Percentiles rank a stretch among this genome's conserved stretches.
phyloP scores from a whole-genome alignment of 2,329 filamentous ascomycete genomes.

The Scytalidium sp. region DNA sequence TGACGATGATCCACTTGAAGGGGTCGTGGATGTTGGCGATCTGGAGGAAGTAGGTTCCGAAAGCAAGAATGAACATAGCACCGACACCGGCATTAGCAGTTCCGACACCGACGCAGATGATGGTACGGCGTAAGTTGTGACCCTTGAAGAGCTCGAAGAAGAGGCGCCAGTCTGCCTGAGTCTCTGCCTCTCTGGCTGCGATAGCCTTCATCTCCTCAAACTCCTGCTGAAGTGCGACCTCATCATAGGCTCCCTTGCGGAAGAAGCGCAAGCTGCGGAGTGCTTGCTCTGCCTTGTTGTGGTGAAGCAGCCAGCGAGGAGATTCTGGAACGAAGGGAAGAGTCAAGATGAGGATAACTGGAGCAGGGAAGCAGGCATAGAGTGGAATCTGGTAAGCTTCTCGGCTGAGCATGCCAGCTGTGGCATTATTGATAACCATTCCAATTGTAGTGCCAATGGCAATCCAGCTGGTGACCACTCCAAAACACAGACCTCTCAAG shows the following conservation, averaged over 20 bases:
- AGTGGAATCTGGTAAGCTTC: not conserved
- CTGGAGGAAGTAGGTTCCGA: no score
- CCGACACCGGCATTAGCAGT: conserved; percentile 48
- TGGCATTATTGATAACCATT: conserved; percentile 28
- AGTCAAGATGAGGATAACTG: not conserved
- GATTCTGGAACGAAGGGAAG: conserved; percentile 2
- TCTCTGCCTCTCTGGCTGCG: not conserved
- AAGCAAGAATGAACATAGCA: no score
- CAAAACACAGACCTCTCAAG: conserved; percentile 13
- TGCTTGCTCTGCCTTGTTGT: not conserved
- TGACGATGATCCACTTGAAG: conserved; percentile 33
- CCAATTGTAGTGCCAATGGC: conserved; percentile 22
- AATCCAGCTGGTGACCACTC: not conserved
- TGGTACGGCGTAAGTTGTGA: conserved; percentile 46
- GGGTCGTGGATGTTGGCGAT: conserved; percentile 28
- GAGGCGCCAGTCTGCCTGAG: conserved; percentile 18
- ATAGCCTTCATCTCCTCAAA: not conserved
- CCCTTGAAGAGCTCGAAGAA: conserved; percentile 46
- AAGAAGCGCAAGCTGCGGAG: not conserved
- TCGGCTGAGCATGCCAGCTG: conserved; percentile 42
- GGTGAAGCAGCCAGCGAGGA: not conserved
- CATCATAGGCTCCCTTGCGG: not conserved
- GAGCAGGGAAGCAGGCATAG: not conserved
- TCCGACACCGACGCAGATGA: conserved; percentile 42
- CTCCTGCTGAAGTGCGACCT: not conserved